Percentiles rank a stretch among this genome's conserved stretches.
These are phyloP conservation scores for Hansenula sp. DNA, from an alignment of 1,139 yeast species.

Conservation along the genomic window DNA sequence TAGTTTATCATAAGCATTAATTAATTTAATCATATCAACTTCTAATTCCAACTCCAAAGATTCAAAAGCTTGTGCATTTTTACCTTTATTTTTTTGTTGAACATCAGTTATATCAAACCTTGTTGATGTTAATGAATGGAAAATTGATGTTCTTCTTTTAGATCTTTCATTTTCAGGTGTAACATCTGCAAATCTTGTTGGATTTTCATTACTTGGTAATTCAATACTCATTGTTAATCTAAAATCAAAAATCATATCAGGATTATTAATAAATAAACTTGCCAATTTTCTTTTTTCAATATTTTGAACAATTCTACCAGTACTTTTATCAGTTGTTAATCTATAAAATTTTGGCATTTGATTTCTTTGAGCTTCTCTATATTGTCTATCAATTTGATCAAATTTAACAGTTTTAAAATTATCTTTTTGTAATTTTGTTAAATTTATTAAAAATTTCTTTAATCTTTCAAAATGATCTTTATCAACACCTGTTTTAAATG, in stretches of 20 bases:
- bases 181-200: conserved; percentile 43
- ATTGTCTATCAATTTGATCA: conserved; percentile 34
- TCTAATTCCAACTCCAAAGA: conserved; percentile 68
- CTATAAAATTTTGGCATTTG: conserved; percentile 61
- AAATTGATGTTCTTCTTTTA: conserved; percentile 60
- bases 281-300: conserved; percentile 71
- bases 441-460: conserved; percentile 51
- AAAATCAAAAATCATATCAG: conserved; percentile 74
- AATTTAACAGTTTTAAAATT: conserved; percentile 35
- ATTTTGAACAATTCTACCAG: conserved; percentile 63
- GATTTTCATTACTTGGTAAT: conserved; percentile 62
- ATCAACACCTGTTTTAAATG: conserved; percentile 69
- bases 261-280: conserved; percentile 68
- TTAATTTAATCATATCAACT: conserved; percentile 59
- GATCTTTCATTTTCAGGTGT: conserved; percentile 53
- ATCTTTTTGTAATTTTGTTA: conserved; percentile 42
- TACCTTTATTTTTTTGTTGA: conserved; percentile 42
- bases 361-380: conserved; percentile 34
- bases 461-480: conserved; percentile 63
- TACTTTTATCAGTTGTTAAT: conserved; percentile 61
- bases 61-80: conserved; percentile 36
- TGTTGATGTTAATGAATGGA: conserved; percentile 67
- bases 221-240: conserved; percentile 75
- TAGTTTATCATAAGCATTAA: conserved; percentile 55
- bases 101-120: conserved; percentile 70